phyloP scores from a whole-genome alignment of 2,329 filamentous ascomycete species.

The Chrysoporthe cubensis region DNA sequence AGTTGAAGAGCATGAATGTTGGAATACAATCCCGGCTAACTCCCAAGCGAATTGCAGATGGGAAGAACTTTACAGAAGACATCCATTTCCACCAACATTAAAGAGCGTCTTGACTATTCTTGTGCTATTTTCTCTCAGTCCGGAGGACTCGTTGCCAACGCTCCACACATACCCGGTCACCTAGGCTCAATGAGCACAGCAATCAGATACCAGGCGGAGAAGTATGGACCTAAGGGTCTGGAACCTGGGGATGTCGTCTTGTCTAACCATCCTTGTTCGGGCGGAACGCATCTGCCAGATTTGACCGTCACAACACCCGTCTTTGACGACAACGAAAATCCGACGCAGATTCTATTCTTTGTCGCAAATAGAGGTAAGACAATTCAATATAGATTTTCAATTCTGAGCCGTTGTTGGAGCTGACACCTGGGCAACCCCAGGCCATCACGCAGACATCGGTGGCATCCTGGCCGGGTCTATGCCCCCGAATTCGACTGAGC shows the following conservation, averaged over 20 bases:
- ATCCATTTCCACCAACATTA: constrained; percentile 78
- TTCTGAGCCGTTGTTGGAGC: not conserved
- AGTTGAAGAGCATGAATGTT: not conserved
- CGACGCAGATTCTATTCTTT: constrained; percentile 73
- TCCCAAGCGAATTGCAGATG: constrained; percentile 51
- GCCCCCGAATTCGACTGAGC: constrained; percentile 72
- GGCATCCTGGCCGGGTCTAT: constrained; percentile 82
- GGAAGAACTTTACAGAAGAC: constrained; percentile 80
- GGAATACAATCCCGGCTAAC: not conserved
- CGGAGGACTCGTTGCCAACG: constrained; percentile 79
- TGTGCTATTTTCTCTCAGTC: constrained; percentile 79
- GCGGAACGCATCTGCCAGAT: constrained; percentile 81
- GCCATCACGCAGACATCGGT: constrained; percentile 83
- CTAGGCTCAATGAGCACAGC: constrained; percentile 84
- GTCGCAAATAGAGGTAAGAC: constrained; percentile 57
- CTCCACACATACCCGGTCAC: constrained; percentile 81
- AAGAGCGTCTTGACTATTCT: constrained; percentile 82
- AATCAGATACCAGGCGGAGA: constrained; percentile 75
- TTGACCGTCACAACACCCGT: constrained; percentile 82
- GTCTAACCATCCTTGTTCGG: constrained; percentile 82
- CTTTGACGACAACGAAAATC: constrained; percentile 64
- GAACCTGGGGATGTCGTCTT: constrained; percentile 81
- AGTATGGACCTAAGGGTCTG: constrained; percentile 70
- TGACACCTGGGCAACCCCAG: constrained; percentile 50
- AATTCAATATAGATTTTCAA: not conserved